Evolutionary conservation across 306 rosid genomes (phyloP).

Genomic region (Glycine latifolia): DNA sequence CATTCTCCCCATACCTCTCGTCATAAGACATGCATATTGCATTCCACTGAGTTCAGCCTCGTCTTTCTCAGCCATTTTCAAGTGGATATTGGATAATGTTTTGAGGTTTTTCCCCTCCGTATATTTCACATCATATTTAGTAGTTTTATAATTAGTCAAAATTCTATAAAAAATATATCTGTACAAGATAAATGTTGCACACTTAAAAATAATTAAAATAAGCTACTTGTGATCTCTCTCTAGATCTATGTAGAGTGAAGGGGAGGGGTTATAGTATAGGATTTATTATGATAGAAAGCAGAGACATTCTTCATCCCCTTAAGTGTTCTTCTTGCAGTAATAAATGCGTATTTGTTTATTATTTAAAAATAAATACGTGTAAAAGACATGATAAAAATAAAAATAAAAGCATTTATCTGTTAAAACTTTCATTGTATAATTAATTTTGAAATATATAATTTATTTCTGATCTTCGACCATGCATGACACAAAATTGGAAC

Average conservation of each 20-base stretch:
- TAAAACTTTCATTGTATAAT: too few species aligned
- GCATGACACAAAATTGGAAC: too few species aligned
- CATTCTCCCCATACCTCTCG: background rate
- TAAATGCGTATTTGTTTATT: background rate
- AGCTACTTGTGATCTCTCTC: background rate
- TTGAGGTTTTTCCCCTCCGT: background rate
- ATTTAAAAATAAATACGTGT: background rate
- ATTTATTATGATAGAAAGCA: background rate
- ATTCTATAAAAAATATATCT: background rate
- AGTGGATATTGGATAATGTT: background rate
- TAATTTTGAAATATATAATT: too few species aligned
- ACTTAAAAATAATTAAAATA: background rate
- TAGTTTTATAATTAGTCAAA: background rate
- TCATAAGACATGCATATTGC: background rate
- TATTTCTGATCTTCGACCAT: too few species aligned
- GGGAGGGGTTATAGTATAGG: background rate
- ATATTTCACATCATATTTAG: background rate
- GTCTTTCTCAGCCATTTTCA: background rate
- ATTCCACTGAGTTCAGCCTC: background rate
- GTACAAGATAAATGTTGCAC: background rate
- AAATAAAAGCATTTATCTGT: too few species aligned
- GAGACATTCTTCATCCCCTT: background rate
- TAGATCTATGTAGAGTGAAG: background rate
- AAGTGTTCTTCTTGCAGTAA: background rate
- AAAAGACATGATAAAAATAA: too few species aligned